Evolutionary conservation across 345 rosid genomes (phyloP).

Genomic region (Raphanus raphanistrum): DNA sequence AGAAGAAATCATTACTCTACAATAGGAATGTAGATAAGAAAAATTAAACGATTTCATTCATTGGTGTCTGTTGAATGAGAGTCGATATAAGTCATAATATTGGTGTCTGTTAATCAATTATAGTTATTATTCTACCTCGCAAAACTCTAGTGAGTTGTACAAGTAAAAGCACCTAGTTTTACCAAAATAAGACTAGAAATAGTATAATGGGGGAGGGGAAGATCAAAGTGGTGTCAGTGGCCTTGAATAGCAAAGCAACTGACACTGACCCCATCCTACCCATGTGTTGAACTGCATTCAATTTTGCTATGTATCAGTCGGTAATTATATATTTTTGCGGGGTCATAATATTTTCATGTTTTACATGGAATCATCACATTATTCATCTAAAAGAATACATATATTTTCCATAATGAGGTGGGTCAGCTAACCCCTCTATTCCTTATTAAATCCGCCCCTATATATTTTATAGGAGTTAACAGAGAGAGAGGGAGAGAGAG

Average conservation of each 20-base stretch:
- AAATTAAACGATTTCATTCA: neutral
- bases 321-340: too few relatives aligned
- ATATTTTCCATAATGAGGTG: too few relatives aligned
- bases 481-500: too few relatives aligned
- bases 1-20: neutral
- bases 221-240: neutral
- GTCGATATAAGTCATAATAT: neutral
- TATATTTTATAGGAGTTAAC: too few relatives aligned
- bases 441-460: too few relatives aligned
- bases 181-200: slow-evolving; percentile 13
- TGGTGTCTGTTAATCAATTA: neutral
- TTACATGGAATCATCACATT: too few relatives aligned
- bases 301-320: neutral
- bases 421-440: too few relatives aligned
- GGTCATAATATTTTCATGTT: too few relatives aligned
- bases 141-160: neutral
- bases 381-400: too few relatives aligned
- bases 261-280: slow-evolving; percentile 24
- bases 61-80: neutral
- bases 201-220: neutral
- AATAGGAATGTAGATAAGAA: neutral
- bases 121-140: neutral
- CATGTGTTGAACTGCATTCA: slow-evolving; percentile 23
- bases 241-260: slow-evolving; percentile 8
- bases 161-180: slow-evolving; percentile 3